These are phyloP conservation scores for Logfia minima DNA, from an alignment of 129 eudicot species.

Conservation along the genomic window DNA sequence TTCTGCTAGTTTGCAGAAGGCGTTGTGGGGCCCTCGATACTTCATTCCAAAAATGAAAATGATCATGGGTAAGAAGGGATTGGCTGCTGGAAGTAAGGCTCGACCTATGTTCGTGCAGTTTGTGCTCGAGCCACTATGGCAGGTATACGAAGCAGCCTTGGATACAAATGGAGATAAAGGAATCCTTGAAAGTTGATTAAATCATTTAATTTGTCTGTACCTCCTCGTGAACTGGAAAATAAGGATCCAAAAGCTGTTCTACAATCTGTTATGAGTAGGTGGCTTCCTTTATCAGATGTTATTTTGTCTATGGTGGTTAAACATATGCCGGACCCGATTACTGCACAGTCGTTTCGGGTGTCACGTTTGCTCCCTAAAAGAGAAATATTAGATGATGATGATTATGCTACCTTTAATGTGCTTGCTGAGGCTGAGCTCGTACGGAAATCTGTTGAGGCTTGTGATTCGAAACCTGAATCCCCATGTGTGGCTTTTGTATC, in stretches of 20 bases:
- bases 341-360: conserved; percentile 73
- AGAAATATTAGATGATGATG: conserved; percentile 47
- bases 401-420: conserved; percentile 45
- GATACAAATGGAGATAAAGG: conserved; percentile 65
- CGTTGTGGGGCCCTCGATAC: conserved; percentile 93
- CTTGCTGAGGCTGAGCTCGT: conserved; percentile 72
- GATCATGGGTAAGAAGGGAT: conserved; percentile 80
- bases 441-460: conserved; percentile 77
- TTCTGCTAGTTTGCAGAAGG: conserved; percentile 51
- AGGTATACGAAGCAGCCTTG: conserved; percentile 69
- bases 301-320: conserved; percentile 82
- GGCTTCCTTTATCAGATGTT: conserved; percentile 91
- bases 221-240: conserved; percentile 80
- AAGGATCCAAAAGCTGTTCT: conserved; percentile 80
- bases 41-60: conserved; percentile 65
- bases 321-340: conserved; percentile 72
- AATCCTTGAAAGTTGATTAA: conserved; percentile 65
- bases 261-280: conserved; percentile 83
- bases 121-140: conserved; percentile 88
- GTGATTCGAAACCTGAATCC: conserved; percentile 66
- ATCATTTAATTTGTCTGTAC: conserved; percentile 61
- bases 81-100: conserved; percentile 56
- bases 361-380: conserved; percentile 87
- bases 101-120: conserved; percentile 87
- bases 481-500: conserved; percentile 92